Conservation (phyloP, 345 rosid species). For the Salix arbutifolia region DNA sequence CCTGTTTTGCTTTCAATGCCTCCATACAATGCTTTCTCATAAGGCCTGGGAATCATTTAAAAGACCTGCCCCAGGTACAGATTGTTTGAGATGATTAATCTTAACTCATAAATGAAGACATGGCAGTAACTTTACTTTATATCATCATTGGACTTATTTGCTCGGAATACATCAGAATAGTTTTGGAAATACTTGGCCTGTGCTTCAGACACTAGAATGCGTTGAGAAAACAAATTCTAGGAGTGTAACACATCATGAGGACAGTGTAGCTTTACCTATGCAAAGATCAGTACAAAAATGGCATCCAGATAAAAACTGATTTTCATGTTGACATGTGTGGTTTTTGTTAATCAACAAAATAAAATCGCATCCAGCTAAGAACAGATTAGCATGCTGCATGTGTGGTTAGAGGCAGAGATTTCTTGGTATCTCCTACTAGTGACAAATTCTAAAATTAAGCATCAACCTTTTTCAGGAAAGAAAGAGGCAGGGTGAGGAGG, state of each 20-base stretch:
- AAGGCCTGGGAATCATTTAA: constrained; percentile 27
- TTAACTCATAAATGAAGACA: background rate
- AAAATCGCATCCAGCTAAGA: constrained; percentile 11
- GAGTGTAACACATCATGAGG: background rate
- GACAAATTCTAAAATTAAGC: constrained; percentile 20
- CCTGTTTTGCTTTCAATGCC: constrained; percentile 41
- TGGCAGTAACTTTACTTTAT: too few relatives aligned
- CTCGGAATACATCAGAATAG: too few relatives aligned
- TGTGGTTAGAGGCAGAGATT: constrained; percentile 10
- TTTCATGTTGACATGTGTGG: too few relatives aligned
- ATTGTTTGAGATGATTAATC: constrained; percentile 8
- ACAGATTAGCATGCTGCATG: constrained; percentile 3
- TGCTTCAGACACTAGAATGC: too few relatives aligned
- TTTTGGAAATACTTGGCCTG: too few relatives aligned
- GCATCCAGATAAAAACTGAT: too few relatives aligned
- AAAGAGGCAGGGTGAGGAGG: constrained; percentile 13
- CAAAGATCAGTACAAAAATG: background rate
- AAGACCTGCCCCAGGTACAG: constrained; percentile 10
- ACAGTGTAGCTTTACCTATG: background rate
- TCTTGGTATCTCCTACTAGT: constrained; percentile 11
- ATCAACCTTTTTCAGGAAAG: constrained; percentile 25
- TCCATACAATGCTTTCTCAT: constrained; percentile 23
- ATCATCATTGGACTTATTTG: too few relatives aligned
- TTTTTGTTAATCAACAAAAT: background rate
- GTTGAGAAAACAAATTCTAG: too few relatives aligned